A percentile compares a stretch with the other conserved stretches of the same genome.
Evolutionary conservation across 257 asterid species (phyloP).

Genomic region (Lycium ferocissimum): DNA sequence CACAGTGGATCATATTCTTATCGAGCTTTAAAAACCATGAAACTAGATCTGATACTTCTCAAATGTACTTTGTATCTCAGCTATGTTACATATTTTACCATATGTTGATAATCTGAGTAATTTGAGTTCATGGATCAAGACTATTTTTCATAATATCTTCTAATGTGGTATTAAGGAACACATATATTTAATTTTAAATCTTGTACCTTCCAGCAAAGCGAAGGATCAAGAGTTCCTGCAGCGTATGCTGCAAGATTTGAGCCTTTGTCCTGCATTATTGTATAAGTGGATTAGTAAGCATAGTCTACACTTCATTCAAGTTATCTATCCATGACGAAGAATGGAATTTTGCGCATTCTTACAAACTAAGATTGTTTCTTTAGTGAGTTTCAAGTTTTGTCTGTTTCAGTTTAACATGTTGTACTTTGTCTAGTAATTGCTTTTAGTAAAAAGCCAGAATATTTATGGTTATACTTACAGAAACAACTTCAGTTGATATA

Average conservation of each 20-base stretch:
- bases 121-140: background rate
- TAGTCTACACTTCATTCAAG: background rate
- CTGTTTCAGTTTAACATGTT: background rate
- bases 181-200: background rate
- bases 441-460: background rate
- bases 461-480: conserved; percentile 43
- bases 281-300: conserved; percentile 9
- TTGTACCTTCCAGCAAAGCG: conserved; percentile 67
- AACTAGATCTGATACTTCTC: background rate
- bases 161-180: background rate
- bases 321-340: background rate
- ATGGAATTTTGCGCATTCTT: background rate
- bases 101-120: background rate
- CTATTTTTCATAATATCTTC: background rate
- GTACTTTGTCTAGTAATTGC: background rate
- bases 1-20: background rate
- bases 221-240: conserved; percentile 48
- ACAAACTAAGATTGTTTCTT: background rate
- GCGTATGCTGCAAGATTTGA: conserved; percentile 59
- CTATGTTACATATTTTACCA: background rate
- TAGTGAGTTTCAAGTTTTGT: conserved; percentile 4
- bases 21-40: background rate
- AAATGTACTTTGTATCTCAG: background rate
- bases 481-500: conserved; percentile 46
- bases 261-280: conserved; percentile 55